phyloP scores from a whole-genome alignment of 2,329 filamentous ascomycete species.

The Dactylellina sp. region DNA sequence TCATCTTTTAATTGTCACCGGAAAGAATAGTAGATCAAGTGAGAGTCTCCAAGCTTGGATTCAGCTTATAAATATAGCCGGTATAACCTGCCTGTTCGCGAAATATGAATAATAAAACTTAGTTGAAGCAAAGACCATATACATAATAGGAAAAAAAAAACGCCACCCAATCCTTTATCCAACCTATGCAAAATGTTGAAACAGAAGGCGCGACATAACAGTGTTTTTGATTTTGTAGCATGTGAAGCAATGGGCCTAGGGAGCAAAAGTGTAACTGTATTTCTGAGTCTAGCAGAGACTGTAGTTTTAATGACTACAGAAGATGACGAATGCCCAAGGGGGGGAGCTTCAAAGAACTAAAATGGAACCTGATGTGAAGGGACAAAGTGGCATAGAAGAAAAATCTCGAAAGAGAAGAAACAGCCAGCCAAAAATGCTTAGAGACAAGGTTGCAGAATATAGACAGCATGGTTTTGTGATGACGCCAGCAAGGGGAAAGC shows the following conservation, averaged over 20 bases:
- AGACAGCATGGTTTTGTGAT: conserved; percentile 13
- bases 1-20: no score
- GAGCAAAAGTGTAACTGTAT: not conserved
- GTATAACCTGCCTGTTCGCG: no score
- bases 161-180: conserved; percentile 18
- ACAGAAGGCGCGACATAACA: not conserved
- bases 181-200: conserved; percentile 13
- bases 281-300: conserved; percentile 16
- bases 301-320: not conserved
- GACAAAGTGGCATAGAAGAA: not conserved
- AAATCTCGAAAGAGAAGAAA: conserved; percentile 5
- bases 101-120: not conserved
- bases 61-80: no score
- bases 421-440: conserved; percentile 38
- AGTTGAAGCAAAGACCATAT: no score
- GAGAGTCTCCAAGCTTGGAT: no score
- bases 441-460: not conserved
- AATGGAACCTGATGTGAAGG: not conserved
- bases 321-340: not conserved
- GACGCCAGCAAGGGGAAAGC: conserved; percentile 33
- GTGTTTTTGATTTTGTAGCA: no score
- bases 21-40: no score
- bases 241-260: not conserved
- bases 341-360: not conserved
- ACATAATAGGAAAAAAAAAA: no score